These are phyloP conservation scores for Kokia cookei DNA, from an alignment of 441 rosid species.

Conservation along the genomic window DNA sequence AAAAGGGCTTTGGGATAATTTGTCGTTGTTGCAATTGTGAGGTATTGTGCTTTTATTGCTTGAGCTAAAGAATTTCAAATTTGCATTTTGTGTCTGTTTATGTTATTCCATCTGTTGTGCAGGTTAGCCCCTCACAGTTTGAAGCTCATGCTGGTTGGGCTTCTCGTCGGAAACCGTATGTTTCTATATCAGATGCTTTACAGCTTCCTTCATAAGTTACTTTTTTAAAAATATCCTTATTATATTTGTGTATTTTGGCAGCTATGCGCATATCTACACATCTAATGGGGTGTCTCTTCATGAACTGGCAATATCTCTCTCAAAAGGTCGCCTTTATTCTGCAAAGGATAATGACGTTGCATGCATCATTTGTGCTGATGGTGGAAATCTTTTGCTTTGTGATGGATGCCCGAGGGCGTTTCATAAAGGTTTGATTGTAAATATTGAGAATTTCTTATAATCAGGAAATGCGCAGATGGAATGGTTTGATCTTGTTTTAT, in stretches of 20 bases:
- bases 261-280: constrained; percentile 86
- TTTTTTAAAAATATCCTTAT: neutral
- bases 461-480: neutral
- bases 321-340: constrained; percentile 70
- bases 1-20: constrained; percentile 73
- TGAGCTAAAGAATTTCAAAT: constrained; percentile 6
- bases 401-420: constrained; percentile 99
- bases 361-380: constrained; percentile 89
- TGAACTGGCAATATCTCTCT: constrained; percentile 85
- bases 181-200: constrained; percentile 8
- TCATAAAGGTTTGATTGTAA: constrained; percentile 59
- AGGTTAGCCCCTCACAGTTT: constrained; percentile 97
- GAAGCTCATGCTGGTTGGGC: constrained; percentile 99
- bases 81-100: neutral
- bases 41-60: constrained; percentile 45
- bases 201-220: constrained; percentile 3
- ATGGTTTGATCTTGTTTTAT: neutral
- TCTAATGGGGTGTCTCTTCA: constrained; percentile 95
- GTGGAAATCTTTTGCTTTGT: constrained; percentile 67
- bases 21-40: constrained; percentile 89
- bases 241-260: constrained; percentile 28
- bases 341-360: constrained; percentile 74
- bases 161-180: constrained; percentile 92
- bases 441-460: neutral
- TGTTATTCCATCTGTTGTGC: constrained; percentile 23